Percentiles rank a stretch among this genome's conserved stretches.
Evolutionary conservation across 2,329 filamentous ascomycete species (phyloP).

Genomic region (Ceratocystis harringtonii): DNA sequence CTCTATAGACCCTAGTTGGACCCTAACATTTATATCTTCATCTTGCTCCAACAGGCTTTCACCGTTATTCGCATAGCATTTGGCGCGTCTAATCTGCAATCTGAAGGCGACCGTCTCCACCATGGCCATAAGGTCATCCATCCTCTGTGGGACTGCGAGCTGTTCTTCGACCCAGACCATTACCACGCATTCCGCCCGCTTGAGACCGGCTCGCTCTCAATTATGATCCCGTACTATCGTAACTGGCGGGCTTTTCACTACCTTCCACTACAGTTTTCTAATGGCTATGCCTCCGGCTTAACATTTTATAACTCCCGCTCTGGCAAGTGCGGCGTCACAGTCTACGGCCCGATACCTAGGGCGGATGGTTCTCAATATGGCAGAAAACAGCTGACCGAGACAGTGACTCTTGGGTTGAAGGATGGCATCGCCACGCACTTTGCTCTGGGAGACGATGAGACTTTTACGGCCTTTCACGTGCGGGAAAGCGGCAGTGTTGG

Average conservation of each 20-base stretch:
- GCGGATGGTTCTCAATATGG: neutral
- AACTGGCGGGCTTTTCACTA: conserved; percentile 15
- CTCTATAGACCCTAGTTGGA: neutral
- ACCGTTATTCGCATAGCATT: conserved; percentile 14
- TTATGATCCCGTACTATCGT: conserved; percentile 16
- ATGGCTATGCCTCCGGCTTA: conserved; percentile 14
- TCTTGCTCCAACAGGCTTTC: conserved; percentile 2
- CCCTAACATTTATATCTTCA: neutral
- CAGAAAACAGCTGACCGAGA: neutral
- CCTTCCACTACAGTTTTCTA: conserved; percentile 9
- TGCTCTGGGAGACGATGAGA: conserved; percentile 3
- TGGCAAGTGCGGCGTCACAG: conserved; percentile 14
- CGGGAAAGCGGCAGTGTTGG: conserved; percentile 11
- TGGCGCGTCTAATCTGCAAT: conserved; percentile 15
- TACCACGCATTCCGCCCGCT: conserved; percentile 13
- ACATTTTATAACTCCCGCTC: conserved; percentile 13
- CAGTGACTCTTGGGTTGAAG: conserved; percentile 1
- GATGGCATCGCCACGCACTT: conserved; percentile 15
- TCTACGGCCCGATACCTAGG: conserved; percentile 8
- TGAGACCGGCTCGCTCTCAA: conserved; percentile 9
- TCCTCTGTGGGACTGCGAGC: conserved; percentile 11
- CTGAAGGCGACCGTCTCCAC: conserved; percentile 12
- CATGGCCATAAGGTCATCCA: conserved; percentile 13
- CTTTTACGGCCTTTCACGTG: conserved; percentile 8
- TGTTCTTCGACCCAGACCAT: conserved; percentile 11